These are phyloP conservation scores for Russula virescens DNA, from an alignment of 768 basidiomycete genomes.

Conservation along the genomic window DNA sequence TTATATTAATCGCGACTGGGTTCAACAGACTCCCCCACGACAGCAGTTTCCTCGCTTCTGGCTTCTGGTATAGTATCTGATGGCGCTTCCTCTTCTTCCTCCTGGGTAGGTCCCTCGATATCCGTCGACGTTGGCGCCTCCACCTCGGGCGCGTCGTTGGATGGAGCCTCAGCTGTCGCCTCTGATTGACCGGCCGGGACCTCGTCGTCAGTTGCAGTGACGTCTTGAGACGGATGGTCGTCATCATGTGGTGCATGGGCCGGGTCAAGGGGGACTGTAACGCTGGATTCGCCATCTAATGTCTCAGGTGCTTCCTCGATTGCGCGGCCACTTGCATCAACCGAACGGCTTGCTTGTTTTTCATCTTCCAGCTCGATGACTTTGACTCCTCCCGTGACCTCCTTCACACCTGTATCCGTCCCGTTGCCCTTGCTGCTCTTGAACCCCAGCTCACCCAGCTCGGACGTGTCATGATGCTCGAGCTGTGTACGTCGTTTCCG, in stretches of 20 bases:
- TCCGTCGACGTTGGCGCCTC: background rate
- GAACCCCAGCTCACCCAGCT: slow-evolving; percentile 26
- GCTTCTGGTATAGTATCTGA: background rate
- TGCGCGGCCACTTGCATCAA: slow-evolving; percentile 3
- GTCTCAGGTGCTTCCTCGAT: background rate
- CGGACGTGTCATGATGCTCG: slow-evolving; percentile 20
- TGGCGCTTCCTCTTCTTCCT: background rate
- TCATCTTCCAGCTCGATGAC: slow-evolving; percentile 56
- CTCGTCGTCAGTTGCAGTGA: slow-evolving; percentile 7
- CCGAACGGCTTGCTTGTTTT: slow-evolving; percentile 5
- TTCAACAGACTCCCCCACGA: background rate
- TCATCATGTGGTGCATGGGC: background rate
- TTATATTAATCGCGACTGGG: background rate
- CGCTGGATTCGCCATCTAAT: slow-evolving; percentile 1
- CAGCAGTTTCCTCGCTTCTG: background rate
- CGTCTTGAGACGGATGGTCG: slow-evolving; percentile 8
- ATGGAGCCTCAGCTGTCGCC: background rate
- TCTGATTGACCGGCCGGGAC: slow-evolving; percentile 3
- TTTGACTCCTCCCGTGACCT: slow-evolving; percentile 65
- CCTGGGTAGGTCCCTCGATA: background rate
- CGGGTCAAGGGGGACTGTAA: background rate
- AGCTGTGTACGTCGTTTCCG: slow-evolving; percentile 24
- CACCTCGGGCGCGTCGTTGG: slow-evolving; percentile 1
- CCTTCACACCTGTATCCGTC: slow-evolving; percentile 50
- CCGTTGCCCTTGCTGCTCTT: slow-evolving; percentile 38